Base-by-base conservation (phyloP, 345 rosid genomes). In the Eucalyptus cloeziana region DNA sequence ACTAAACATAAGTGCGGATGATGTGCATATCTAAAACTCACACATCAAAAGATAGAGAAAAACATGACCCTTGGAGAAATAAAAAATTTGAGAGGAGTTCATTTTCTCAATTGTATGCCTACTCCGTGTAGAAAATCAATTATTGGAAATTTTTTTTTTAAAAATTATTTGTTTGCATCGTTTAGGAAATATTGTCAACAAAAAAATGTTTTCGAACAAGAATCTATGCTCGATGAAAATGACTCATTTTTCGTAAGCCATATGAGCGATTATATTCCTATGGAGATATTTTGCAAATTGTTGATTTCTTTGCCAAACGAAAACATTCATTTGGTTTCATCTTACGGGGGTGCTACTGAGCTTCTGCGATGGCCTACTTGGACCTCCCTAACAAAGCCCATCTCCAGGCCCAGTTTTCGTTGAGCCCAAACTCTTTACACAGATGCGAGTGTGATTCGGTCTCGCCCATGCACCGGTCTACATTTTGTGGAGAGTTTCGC, bases 81-180 rank as follows among this genome's bases (percentile, higher is more conserved):
- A 60, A 12, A 27, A 13, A 27, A 13, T 37, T 13, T 64, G 19
- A 27, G 40, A n/a, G 37, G 76, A 15, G 0, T 67, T 67, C 2
- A 15, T 67, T 67, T 67, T 31, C 21, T 67, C 10, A 30, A 67
- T 31, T 4, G 6, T 7, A 15, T 31, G 76, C 16, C 33, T n/a
- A 15, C 0, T 67, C 33, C 2, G 0, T 52, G 58, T 1, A 3
- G 5, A 67, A n/a, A 67, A 67, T 67, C 76, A 67, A 67, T 67
- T 11, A n/a, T 67, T 67, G 33, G 5, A 31, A 14, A n/a, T n/a
- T n/a, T n/a, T n/a, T n/a, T n/a, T n/a, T n/a, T n/a, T n/a, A 60
- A 67, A 43, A 67, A 64, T 4, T 15, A 31, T 15, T 69, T 1
- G 1, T 17, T 8, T 8, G 12, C 43, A 17, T 69, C 7, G 10